Base-by-base conservation (phyloP, 176 grass and related monocot genomes). In the Eleusine indica region DNA sequence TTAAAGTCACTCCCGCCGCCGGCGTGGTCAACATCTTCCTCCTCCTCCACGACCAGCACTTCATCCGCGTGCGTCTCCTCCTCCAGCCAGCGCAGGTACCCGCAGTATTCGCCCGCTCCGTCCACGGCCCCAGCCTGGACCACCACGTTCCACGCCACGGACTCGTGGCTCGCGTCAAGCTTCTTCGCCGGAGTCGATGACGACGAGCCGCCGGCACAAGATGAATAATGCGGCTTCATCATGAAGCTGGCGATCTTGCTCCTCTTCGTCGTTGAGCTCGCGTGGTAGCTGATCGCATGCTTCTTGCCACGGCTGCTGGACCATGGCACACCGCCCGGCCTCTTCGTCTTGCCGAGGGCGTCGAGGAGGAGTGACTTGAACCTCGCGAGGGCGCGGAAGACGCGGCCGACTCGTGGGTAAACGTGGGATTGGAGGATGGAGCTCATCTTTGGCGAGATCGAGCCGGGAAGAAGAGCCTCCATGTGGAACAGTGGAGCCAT, bases 351-450 rank as follows among this genome's bases (percentile, higher is more conserved):
- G 84, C 56, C 37, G 61, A 91, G 43, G 14, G 87, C 82, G 56
- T 83, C 75, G n/a, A 84, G 63, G 79, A 94, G 42, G 44, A 86
- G 16, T 17, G 87, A 90, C 81, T 86, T 94, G 85, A 94, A 80
- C 80, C 71, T 51, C 47, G 83, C 88, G n/a, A 94, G 86, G 22
- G 74, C 74, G 12, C 81, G 89, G 70, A 88, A 84, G 58, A 91
- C 85, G 44, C 70, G 82, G 69, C 83, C 86, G 9, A 86, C 79
- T 11, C 87, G 85, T 15, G 79, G 86, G 70, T 90, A 88, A 79
- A 88, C 82, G 56, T 88, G 86, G 41, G 86, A 83, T 35, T 91
- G 88, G 79, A 94, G 78, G 49, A 91, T 76, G 44, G 82, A 41
- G 80, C 75, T 88, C 46, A 88, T 79, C 64, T 91, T 88, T 0